A percentile compares a stretch with the other conserved stretches of the same genome.
phyloP scores from a whole-genome alignment of 2,329 filamentous ascomycete genomes.

The Nemania sp. region DNA sequence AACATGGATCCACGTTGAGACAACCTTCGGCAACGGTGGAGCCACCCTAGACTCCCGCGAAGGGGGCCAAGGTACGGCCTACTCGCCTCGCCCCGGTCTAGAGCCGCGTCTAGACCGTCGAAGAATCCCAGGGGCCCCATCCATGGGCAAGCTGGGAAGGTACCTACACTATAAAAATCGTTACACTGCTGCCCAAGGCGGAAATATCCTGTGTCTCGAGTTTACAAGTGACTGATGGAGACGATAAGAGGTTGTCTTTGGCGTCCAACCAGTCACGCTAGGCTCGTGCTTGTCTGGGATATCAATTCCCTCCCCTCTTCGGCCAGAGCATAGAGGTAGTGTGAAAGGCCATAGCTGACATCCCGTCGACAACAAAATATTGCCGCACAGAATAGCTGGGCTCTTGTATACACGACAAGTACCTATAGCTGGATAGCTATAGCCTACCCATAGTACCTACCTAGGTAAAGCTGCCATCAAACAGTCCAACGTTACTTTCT shows the following conservation, averaged over 20 bases:
- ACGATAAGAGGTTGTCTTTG: too few relatives aligned
- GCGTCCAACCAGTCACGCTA: too few relatives aligned
- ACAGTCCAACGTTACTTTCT: too few relatives aligned
- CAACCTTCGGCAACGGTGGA: conserved; percentile 19
- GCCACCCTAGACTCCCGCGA: conserved; percentile 8
- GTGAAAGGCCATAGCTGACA: neutral
- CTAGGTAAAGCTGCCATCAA: too few relatives aligned
- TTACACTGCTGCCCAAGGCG: too few relatives aligned
- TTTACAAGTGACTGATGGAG: too few relatives aligned
- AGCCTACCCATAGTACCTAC: too few relatives aligned
- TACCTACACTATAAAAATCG: neutral
- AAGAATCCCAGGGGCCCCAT: conserved; percentile 4
- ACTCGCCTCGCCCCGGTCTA: conserved; percentile 8
- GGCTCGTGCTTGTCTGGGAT: neutral
- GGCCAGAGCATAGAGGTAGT: too few relatives aligned
- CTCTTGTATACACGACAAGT: neutral
- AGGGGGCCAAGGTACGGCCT: neutral
- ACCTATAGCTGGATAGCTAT: neutral
- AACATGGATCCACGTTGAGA: conserved; percentile 7
- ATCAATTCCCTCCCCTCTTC: neutral
- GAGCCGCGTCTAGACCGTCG: conserved; percentile 22
- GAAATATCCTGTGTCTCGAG: too few relatives aligned
- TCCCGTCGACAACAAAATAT: neutral
- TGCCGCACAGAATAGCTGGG: neutral
- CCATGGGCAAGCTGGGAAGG: neutral